phyloP scores from a whole-genome alignment of 2,329 filamentous ascomycete species.

The Pseudofabraea citricarpa region DNA sequence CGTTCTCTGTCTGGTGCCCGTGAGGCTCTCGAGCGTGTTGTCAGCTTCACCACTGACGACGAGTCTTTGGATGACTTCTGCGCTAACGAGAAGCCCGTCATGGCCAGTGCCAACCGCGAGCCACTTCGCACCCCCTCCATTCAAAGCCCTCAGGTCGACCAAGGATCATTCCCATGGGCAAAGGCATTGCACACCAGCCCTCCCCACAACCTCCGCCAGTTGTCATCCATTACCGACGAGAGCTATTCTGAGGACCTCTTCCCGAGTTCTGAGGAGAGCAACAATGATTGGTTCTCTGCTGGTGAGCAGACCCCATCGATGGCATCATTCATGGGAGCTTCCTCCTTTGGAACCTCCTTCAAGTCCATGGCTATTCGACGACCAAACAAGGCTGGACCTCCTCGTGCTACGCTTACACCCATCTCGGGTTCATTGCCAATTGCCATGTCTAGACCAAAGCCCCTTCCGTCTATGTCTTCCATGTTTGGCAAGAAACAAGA shows the following conservation, averaged over 20 bases:
- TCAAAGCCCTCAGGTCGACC: constrained; percentile 77
- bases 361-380: constrained; percentile 60
- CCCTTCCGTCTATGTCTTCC: constrained; percentile 56
- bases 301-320: constrained; percentile 75
- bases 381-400: constrained; percentile 38
- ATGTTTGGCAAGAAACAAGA: constrained; percentile 76
- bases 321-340: constrained; percentile 80
- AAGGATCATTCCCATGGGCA: constrained; percentile 89
- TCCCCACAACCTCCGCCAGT: constrained; percentile 67
- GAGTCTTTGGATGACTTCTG: constrained; percentile 93
- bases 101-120: constrained; percentile 86
- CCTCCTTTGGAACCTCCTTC: constrained; percentile 75
- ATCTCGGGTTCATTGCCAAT: constrained; percentile 72
- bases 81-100: constrained; percentile 68
- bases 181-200: constrained; percentile 79
- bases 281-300: constrained; percentile 73
- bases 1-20: constrained; percentile 76
- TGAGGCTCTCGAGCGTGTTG: constrained; percentile 70
- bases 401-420: constrained; percentile 49
- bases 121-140: constrained; percentile 93
- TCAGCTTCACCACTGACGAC: constrained; percentile 91
- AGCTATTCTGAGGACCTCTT: constrained; percentile 79
- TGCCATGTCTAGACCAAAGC: constrained; percentile 70
- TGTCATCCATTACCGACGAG: constrained; percentile 79
- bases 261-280: constrained; percentile 65